These are phyloP conservation scores for Bothia castanella DNA, from an alignment of 1,284 basidiomycete species.

Conservation along the genomic window DNA sequence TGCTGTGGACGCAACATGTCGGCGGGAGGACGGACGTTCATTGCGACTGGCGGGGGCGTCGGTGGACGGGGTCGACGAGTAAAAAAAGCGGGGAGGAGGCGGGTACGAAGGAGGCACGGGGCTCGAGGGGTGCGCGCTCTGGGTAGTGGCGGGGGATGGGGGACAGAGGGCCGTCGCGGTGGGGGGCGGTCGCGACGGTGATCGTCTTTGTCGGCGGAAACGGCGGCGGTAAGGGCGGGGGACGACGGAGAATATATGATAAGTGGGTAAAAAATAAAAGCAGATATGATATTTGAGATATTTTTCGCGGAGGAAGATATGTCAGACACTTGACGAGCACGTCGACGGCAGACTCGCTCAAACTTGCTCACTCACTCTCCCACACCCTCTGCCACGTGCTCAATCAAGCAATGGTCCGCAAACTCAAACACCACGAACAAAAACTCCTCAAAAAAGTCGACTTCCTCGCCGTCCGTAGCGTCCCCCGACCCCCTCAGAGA, in stretches of 20 bases:
- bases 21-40: slow-evolving; percentile 38
- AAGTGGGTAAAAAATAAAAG: slow-evolving; percentile 25
- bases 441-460: slow-evolving; percentile 94
- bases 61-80: slow-evolving; percentile 8
- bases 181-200: slow-evolving; percentile 19
- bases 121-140: slow-evolving; percentile 1
- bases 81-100: slow-evolving; percentile 11
- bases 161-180: slow-evolving; percentile 8
- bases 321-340: slow-evolving; percentile 29
- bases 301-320: slow-evolving; percentile 29
- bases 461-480: slow-evolving; percentile 72
- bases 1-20: slow-evolving; percentile 44
- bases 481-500: not conserved
- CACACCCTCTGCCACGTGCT: slow-evolving; percentile 31
- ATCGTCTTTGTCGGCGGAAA: slow-evolving; percentile 18
- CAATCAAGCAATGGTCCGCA: slow-evolving; percentile 64
- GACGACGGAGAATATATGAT: slow-evolving; percentile 26
- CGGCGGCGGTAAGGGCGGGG: slow-evolving; percentile 9
- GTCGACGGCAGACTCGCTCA: slow-evolving; percentile 28
- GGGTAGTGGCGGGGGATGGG: not conserved
- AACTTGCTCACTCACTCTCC: slow-evolving; percentile 27
- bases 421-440: slow-evolving; percentile 92
- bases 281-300: slow-evolving; percentile 30
- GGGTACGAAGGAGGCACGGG: not conserved
- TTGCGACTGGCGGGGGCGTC: slow-evolving; percentile 12